Evolutionary conservation across 441 rosid genomes (phyloP).

Genomic region (Pelargonium exstipulatum): DNA sequence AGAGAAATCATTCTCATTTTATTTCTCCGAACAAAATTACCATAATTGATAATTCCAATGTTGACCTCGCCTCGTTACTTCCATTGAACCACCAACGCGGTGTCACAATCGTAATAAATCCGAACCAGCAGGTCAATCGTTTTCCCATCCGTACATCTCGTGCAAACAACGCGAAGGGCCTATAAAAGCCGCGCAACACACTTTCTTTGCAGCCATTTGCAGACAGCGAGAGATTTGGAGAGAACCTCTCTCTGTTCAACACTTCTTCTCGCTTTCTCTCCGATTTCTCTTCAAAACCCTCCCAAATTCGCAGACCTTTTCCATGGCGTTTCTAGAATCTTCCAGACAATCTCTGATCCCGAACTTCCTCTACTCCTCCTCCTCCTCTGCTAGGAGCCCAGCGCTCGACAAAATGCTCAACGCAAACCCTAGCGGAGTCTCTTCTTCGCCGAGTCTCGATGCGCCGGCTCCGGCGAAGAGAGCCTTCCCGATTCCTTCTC

Average conservation of each 20-base stretch:
- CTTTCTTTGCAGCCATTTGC: neutral
- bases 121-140: too few relatives aligned
- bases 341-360: slow-evolving; percentile 57
- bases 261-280: neutral
- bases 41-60: too few relatives aligned
- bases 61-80: neutral
- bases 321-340: slow-evolving; percentile 46
- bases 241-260: neutral
- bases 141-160: neutral
- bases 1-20: too few relatives aligned
- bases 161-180: neutral
- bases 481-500: slow-evolving; percentile 55
- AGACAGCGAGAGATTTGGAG: neutral
- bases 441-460: slow-evolving; percentile 16
- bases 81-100: neutral
- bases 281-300: too few relatives aligned
- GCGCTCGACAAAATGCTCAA: slow-evolving; percentile 34
- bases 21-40: too few relatives aligned
- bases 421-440: slow-evolving; percentile 26
- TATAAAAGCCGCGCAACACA: neutral
- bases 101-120: neutral
- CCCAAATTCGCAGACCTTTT: too few relatives aligned
- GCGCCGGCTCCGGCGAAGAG: slow-evolving; percentile 22
- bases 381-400: slow-evolving; percentile 27
- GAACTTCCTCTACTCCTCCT: slow-evolving; percentile 55